Evolutionary conservation across 192 early-diverging fungal genomes (phyloP).

Genomic region (Haplosporangium gracile): DNA sequence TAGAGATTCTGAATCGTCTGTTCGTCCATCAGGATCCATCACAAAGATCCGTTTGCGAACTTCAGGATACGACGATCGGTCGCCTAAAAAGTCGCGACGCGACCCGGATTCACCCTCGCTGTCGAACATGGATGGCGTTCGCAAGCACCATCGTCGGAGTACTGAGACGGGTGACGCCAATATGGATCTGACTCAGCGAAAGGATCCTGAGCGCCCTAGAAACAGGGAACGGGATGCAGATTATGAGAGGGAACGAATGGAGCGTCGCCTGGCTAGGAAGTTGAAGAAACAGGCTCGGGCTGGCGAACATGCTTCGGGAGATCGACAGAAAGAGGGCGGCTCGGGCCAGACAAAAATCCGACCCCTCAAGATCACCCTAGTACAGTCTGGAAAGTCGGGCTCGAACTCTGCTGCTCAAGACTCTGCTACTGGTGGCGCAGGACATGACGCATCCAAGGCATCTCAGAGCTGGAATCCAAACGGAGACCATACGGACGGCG

Average conservation of each 20-base stretch:
- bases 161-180: neutral
- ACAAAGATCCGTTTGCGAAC: conserved; percentile 6
- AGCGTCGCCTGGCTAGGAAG: conserved; percentile 40
- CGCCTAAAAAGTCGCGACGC: conserved; percentile 22
- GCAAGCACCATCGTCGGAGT: neutral
- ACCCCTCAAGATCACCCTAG: conserved; percentile 39
- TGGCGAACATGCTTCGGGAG: conserved; percentile 16
- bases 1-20: conserved; percentile 16
- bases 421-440: neutral
- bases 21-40: conserved; percentile 2
- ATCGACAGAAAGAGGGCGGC: conserved; percentile 5
- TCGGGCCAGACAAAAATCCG: conserved; percentile 9
- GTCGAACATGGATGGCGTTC: conserved; percentile 7
- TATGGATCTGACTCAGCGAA: neutral
- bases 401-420: conserved; percentile 13
- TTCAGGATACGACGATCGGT: conserved; percentile 8
- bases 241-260: conserved; percentile 15
- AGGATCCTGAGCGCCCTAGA: conserved; percentile 8
- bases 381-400: conserved; percentile 32
- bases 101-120: conserved; percentile 25
- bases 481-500: neutral
- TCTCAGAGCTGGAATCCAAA: conserved; percentile 9
- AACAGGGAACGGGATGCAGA: conserved; percentile 14
- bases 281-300: conserved; percentile 17
- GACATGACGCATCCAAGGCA: conserved; percentile 9